These are phyloP conservation scores for barley (Hordeum vulgare) DNA, from an alignment of 176 grass and related monocot species.

Conservation along the genomic window DNA sequence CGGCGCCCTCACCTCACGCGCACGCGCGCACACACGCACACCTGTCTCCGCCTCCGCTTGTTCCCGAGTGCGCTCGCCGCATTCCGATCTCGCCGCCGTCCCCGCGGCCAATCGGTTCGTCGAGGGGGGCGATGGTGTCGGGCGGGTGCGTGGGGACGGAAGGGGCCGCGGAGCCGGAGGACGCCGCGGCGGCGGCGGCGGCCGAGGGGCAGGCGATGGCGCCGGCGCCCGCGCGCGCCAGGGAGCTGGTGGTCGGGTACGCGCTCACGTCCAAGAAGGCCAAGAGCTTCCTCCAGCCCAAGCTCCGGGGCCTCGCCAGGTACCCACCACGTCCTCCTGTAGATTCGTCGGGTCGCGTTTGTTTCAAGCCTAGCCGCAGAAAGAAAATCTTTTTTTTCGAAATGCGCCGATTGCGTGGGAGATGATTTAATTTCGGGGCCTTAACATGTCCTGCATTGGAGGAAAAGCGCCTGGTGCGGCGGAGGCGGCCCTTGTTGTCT, in stretches of 20 bases:
- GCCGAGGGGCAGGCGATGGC: neutral
- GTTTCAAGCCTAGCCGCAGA: neutral
- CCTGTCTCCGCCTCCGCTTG: conserved; percentile 5
- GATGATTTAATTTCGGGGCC: neutral
- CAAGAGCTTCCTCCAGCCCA: conserved; percentile 87
- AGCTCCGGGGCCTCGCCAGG: conserved; percentile 63
- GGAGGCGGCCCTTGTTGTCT: neutral
- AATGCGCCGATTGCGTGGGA: neutral
- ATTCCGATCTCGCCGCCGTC: conserved; percentile 41
- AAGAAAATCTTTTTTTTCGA: neutral
- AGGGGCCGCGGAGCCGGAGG: conserved; percentile 12
- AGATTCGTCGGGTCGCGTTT: neutral
- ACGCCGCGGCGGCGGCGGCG: neutral
- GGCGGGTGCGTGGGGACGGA: conserved; percentile 39
- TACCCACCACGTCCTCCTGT: neutral
- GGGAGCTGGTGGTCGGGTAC: conserved; percentile 67
- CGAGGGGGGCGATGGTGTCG: conserved; percentile 31
- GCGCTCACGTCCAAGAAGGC: conserved; percentile 80
- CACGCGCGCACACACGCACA: neutral
- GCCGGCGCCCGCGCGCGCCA: neutral
- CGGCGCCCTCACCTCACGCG: neutral
- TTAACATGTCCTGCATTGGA: conserved; percentile 18
- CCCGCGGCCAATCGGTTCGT: neutral
- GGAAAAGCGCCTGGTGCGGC: neutral
- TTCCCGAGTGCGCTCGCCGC: conserved; percentile 6